These are phyloP conservation scores for Pouteria campechiana DNA, from an alignment of 179 eudicot genomes.

Conservation along the genomic window DNA sequence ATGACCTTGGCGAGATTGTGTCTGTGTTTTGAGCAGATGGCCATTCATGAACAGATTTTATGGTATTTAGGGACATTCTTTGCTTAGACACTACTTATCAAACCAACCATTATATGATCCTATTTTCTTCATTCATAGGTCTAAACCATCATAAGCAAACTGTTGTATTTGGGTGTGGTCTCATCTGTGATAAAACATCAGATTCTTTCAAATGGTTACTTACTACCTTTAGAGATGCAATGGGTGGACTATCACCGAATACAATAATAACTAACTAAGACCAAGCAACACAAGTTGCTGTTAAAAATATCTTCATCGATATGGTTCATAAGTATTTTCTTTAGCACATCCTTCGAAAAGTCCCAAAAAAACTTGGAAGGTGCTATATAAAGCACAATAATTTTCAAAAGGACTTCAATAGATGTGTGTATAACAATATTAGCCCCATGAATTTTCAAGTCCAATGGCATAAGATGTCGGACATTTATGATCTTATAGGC, in stretches of 20 bases:
- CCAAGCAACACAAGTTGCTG: conserved; percentile 29
- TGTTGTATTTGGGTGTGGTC: conserved; percentile 73
- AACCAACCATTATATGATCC: too few relatives aligned
- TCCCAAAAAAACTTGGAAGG: conserved; percentile 41
- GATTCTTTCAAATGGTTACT: conserved; percentile 58
- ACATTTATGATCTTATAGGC: conserved; percentile 39
- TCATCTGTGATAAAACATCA: conserved; percentile 46
- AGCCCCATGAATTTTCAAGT: conserved; percentile 43
- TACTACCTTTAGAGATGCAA: conserved; percentile 62
- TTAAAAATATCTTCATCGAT: conserved; percentile 39
- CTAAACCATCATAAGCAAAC: conserved; percentile 69
- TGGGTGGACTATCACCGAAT: conserved; percentile 56
- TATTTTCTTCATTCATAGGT: conserved; percentile 59
- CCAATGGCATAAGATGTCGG: conserved; percentile 55
- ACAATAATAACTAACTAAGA: conserved; percentile 56
- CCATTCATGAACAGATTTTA: conserved; percentile 60
- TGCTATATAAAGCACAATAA: too few relatives aligned
- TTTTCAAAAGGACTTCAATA: conserved; percentile 29
- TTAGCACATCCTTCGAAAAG: conserved; percentile 56
- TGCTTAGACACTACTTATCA: conserved; percentile 49
- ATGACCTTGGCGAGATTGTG: too few relatives aligned
- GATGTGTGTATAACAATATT: conserved; percentile 38
- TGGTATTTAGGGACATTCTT: conserved; percentile 45
- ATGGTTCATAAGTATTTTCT: conserved; percentile 50
- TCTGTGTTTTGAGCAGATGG: conserved; percentile 80